Base-by-base conservation (phyloP, 2,329 filamentous ascomycete genomes). In the Pseudogymnoascus sp. region DNA sequence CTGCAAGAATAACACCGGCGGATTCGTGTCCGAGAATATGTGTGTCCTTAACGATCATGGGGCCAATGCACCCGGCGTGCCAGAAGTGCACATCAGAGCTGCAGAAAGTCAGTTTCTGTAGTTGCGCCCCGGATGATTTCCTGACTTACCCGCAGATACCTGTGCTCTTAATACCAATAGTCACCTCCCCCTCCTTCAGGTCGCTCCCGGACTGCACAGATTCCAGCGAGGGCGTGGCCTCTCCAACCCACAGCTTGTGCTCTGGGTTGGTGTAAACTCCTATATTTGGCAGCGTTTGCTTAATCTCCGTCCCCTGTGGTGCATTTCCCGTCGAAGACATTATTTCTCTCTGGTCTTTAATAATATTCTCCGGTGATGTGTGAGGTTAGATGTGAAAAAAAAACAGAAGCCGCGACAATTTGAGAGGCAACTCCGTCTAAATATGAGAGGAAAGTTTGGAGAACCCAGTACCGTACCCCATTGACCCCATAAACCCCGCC, bases 71-170 rank as follows among this genome's bases (percentile, higher is more conserved):
- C 68, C 93, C 93, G 59, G 89, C 89, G 74, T 96, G 91, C 93
- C 93, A 97, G 81, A 97, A 97, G 79, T 97, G 93, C 63, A 97
- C 88, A 76, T 97, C 93, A 65, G 91, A 96, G 63, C 90, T 93
- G 70, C 11, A n/a, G 14, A 25, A 60, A 8, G 21, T 49, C 66
- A 38, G 66, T 64, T 52, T 61, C 21, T 35, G 9, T 18, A 33
- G 16, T 45, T 12, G 59, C 21, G 9, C 31, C 35, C 37, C 35
- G 49, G 49, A 45, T 18, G 55, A 33, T 59, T 31, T 55, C 49
- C 52, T 58, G 37, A 72, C 80, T 72, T 80, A 95, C 85, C 93
- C 93, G 81, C 95, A 97, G 71, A 97, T 97, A 63, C 95, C 95
- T 6, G 93, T 97, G 77, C 90, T 96, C 77, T 93, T 91, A 75